Evolutionary conservation across 805 yeast genomes (phyloP).

Genomic region (Jamesozyma hellenica): DNA sequence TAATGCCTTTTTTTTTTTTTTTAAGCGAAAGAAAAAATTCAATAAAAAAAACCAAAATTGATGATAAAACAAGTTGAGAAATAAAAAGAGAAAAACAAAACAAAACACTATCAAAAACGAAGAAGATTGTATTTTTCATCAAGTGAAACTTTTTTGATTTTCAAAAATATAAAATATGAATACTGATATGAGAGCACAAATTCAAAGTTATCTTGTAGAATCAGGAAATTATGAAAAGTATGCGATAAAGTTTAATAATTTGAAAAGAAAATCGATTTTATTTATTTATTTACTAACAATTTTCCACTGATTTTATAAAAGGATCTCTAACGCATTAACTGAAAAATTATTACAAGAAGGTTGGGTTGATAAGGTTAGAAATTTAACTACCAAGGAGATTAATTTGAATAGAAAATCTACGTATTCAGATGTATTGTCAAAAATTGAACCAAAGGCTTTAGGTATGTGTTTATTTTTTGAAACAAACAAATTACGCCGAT

Average conservation of each 20-base stretch:
- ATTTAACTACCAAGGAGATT: conserved; percentile 42
- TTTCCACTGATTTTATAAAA: conserved; percentile 3
- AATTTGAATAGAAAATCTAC: conserved; percentile 35
- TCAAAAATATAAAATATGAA: no score
- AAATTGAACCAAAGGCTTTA: conserved; percentile 56
- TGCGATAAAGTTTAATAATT: conserved; percentile 6
- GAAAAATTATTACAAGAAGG: conserved; percentile 65
- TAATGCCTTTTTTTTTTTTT: no score
- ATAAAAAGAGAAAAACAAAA: no score
- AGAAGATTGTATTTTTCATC: no score
- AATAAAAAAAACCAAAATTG: no score
- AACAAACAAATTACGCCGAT: no score
- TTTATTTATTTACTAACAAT: conserved; percentile 1
- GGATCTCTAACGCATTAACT: conserved; percentile 52
- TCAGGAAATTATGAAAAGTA: conserved; percentile 71
- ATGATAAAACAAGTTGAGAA: no score
- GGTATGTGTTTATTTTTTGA: conserved; percentile 34
- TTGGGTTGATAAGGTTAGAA: conserved; percentile 71
- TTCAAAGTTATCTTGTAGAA: conserved; percentile 59
- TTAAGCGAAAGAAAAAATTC: no score
- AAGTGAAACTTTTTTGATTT: no score
- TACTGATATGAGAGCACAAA: conserved; percentile 40
- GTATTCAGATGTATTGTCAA: conserved; percentile 42
- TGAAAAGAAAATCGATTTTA: background rate
- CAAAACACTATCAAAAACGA: no score